Evolutionary conservation across 2,329 filamentous ascomycete species (phyloP).

Genomic region (Botrytis paeoniae): DNA sequence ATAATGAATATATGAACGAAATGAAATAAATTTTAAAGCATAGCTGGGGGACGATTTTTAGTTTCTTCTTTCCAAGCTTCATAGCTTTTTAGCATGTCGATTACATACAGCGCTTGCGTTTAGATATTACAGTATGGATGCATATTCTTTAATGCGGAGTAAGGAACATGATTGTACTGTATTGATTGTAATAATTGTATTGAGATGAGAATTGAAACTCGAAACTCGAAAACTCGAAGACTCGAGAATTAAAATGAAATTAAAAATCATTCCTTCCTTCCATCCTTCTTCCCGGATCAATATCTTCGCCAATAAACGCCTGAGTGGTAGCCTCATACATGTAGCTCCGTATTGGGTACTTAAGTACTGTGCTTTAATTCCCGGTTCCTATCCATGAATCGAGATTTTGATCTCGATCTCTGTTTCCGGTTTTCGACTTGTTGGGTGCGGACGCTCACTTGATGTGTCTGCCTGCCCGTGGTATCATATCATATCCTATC

Average conservation of each 20-base stretch:
- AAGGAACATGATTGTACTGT: neutral
- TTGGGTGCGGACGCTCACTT: neutral
- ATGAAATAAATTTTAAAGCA: neutral
- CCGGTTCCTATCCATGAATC: neutral
- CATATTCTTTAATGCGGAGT: neutral
- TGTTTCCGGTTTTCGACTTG: neutral
- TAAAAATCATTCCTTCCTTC: neutral
- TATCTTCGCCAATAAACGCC: neutral
- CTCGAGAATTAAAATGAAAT: neutral
- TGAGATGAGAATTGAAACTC: neutral
- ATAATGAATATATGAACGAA: slow-evolving; percentile 7
- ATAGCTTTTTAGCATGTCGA: neutral
- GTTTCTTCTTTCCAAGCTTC: neutral
- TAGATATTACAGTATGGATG: neutral
- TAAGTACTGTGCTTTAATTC: neutral
- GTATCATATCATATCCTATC: neutral
- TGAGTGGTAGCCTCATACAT: neutral
- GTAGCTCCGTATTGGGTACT: neutral
- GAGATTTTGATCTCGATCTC: too few species aligned
- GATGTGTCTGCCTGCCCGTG: neutral
- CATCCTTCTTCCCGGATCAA: neutral
- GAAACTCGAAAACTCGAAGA: too few species aligned
- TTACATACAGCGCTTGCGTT: neutral
- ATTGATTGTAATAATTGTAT: neutral
- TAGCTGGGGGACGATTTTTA: neutral